These are phyloP conservation scores for Lachnellula cervina DNA, from an alignment of 2,329 filamentous ascomycete genomes.

Conservation along the genomic window DNA sequence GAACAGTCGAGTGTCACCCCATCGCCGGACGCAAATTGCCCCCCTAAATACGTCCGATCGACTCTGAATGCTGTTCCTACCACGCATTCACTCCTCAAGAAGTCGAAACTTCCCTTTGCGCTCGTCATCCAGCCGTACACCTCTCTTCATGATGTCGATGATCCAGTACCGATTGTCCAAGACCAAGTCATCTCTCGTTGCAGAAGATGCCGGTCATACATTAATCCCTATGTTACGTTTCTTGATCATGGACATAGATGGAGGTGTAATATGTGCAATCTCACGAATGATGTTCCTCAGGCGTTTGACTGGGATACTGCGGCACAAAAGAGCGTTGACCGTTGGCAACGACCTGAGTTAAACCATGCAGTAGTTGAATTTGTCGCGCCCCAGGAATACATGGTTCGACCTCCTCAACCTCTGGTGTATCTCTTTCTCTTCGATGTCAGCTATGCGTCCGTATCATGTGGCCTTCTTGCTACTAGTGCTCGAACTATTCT, in stretches of 20 bases:
- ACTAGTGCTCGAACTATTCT: slow-evolving; percentile 90
- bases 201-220: slow-evolving; percentile 91
- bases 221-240: slow-evolving; percentile 96
- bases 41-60: slow-evolving; percentile 89
- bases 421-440: slow-evolving; percentile 94
- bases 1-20: slow-evolving; percentile 79
- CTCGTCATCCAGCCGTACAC: slow-evolving; percentile 95
- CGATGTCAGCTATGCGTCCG: slow-evolving; percentile 86
- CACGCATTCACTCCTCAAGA: slow-evolving; percentile 88
- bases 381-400: slow-evolving; percentile 97
- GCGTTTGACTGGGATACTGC: slow-evolving; percentile 97
- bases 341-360: slow-evolving; percentile 87
- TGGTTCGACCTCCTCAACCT: slow-evolving; percentile 95
- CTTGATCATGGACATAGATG: slow-evolving; percentile 95
- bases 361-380: slow-evolving; percentile 98
- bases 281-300: slow-evolving; percentile 98
- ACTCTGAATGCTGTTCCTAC: slow-evolving; percentile 92
- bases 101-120: slow-evolving; percentile 91
- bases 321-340: slow-evolving; percentile 82
- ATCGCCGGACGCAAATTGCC: slow-evolving; percentile 86
- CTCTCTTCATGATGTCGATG: slow-evolving; percentile 86
- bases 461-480: slow-evolving; percentile 85
- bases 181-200: slow-evolving; percentile 97
- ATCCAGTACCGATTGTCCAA: slow-evolving; percentile 83
- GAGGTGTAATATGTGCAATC: slow-evolving; percentile 99